Percentiles rank a stretch among this genome's conserved stretches.
phyloP scores from a whole-genome alignment of 2,329 filamentous ascomycete species.

The Decorospora gaudefroyi region DNA sequence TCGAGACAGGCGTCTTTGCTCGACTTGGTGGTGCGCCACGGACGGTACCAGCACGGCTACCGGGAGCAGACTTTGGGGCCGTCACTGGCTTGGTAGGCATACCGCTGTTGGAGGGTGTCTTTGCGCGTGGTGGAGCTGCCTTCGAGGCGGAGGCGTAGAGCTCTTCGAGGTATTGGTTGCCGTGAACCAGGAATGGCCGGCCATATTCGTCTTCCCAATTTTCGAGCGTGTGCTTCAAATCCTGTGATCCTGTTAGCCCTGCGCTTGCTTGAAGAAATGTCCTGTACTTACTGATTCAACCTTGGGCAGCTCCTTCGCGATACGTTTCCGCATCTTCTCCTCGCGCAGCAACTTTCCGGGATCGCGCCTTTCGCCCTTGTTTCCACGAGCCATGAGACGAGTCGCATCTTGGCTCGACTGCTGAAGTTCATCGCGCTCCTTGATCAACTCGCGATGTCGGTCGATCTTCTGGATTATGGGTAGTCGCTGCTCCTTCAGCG shows the following conservation, averaged over 20 bases:
- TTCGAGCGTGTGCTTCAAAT: constrained; percentile 81
- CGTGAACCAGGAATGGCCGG: constrained; percentile 88
- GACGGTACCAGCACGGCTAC: constrained; percentile 47
- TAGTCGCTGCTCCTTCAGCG: constrained; percentile 81
- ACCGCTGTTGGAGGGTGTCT: constrained; percentile 67
- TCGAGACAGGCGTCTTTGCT: constrained; percentile 51
- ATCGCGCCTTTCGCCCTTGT: constrained; percentile 92
- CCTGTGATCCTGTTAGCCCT: constrained; percentile 13
- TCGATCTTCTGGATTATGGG: constrained; percentile 83
- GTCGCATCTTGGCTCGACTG: constrained; percentile 94
- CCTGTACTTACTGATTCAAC: constrained; percentile 63
- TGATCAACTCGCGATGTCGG: constrained; percentile 77
- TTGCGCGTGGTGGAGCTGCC: constrained; percentile 67
- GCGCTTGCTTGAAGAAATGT: no score
- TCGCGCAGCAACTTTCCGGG: constrained; percentile 91
- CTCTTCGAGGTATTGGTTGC: constrained; percentile 85
- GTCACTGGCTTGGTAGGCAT: constrained; percentile 38
- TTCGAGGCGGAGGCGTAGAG: constrained; percentile 68
- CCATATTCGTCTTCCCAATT: constrained; percentile 93
- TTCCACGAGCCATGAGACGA: constrained; percentile 84
- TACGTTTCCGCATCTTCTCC: constrained; percentile 98
- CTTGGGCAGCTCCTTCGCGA: constrained; percentile 93
- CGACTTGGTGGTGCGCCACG: constrained; percentile 49
- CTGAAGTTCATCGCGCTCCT: constrained; percentile 85
- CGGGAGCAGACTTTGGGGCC: constrained; percentile 36